Base-by-base conservation (phyloP, 2,329 filamentous ascomycete species). In the Cladorrhinum sp. region DNA sequence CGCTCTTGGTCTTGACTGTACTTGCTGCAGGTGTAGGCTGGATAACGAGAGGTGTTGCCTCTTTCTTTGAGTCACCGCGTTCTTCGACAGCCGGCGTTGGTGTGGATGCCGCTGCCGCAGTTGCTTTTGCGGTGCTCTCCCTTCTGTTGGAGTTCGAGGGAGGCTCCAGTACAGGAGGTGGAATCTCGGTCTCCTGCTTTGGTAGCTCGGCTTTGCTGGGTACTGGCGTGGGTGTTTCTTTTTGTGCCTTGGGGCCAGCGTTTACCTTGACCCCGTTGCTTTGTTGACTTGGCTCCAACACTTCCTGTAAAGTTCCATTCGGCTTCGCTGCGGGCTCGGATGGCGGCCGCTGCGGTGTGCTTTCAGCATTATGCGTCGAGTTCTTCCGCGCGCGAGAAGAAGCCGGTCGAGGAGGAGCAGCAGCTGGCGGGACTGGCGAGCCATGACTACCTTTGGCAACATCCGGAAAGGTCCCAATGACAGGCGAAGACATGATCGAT, bases 341-440 rank as follows among this genome's bases (percentile, higher is more conserved):
- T 4, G 82, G 75, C 1, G 86, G 84, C 36, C 84, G 79, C 62
- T 80, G 75, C 59, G 81, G 80, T 58, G 75, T 71, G 64, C 79
- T 81, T 62, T 90, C 86, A 33, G 77, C 77, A 56, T 75, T 77
- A n/a, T 86, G 83, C 58, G 85, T 82, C 16, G 90, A 91, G 70
- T 89, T 93, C 71, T 92, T 91, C 69, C 92, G 86, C 39, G 86
- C 85, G 66, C 91, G 86, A 5, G 89, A 86, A 4, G 88, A 87
- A 55, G 84, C 80, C 12, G 90, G 87, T 49, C 88, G 84, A 61
- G 85, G 77, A 28, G 84, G 77, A 26, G 77, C 74, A 61, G 76
- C 75, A 55, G 76, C 42, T 4, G 42, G n/a, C 6, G 87, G 87
- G 8, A 81, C 84, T 26, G 89, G 88, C 46, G 88, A 90, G 58